Evolutionary conservation across 1,139 yeast genomes (phyloP).

Genomic region (Suhomyces wounanorum): DNA sequence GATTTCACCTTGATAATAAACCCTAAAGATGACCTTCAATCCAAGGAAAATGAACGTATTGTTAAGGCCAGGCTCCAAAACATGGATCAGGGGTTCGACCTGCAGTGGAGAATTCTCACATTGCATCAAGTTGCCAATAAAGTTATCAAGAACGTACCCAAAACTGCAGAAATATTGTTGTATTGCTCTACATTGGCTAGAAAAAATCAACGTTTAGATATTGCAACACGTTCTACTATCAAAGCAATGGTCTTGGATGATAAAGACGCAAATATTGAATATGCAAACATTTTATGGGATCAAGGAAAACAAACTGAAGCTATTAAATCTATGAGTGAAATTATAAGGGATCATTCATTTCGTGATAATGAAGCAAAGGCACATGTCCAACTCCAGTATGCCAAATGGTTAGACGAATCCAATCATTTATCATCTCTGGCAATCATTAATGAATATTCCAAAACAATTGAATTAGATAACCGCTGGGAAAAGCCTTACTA

Average conservation of each 20-base stretch:
- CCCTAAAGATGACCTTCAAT: conserved; percentile 15
- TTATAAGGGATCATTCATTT: conserved; percentile 27
- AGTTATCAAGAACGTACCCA: conserved; percentile 33
- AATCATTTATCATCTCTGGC: conserved; percentile 80
- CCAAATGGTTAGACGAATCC: conserved; percentile 87
- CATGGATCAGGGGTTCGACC: conserved; percentile 62
- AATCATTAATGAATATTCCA: conserved; percentile 67
- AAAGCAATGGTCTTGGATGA: conserved; percentile 57
- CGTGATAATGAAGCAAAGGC: conserved; percentile 32
- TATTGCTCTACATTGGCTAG: conserved; percentile 68
- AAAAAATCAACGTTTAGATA: conserved; percentile 65
- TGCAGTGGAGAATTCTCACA: conserved; percentile 62
- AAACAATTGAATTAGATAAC: conserved; percentile 57
- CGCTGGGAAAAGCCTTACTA: conserved; percentile 82
- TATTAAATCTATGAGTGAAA: conserved; percentile 58
- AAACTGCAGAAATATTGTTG: conserved; percentile 53
- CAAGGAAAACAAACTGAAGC: conserved; percentile 91
- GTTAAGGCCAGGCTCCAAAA: conserved; percentile 45
- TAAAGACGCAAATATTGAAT: conserved; percentile 68
- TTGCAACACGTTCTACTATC: conserved; percentile 73
- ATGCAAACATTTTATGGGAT: conserved; percentile 85
- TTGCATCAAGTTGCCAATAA: conserved; percentile 59
- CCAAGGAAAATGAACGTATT: conserved; percentile 25
- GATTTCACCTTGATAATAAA: conserved; percentile 52
- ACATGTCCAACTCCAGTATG: conserved; percentile 68